Percentiles rank a stretch among this genome's conserved stretches.
phyloP scores from a whole-genome alignment of 306 rosid species.

The Albizia julibrissin region DNA sequence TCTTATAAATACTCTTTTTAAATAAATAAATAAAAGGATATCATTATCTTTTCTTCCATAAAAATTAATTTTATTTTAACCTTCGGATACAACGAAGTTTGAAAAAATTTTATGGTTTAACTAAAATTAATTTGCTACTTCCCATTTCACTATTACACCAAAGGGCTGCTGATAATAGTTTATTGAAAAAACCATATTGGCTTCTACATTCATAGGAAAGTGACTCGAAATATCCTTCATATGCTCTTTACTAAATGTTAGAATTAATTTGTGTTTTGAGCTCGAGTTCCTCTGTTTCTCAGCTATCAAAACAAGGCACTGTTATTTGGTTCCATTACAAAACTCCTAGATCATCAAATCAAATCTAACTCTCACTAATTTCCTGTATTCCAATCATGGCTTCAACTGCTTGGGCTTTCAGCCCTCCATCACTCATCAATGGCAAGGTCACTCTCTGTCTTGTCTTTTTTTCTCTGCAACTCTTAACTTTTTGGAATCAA shows the following conservation, averaged over 20 bases:
- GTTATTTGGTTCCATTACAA: not conserved
- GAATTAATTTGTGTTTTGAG: no score
- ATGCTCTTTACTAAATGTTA: not conserved
- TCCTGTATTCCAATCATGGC: constrained; percentile 24
- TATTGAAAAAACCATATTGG: not conserved
- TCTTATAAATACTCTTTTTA: no score
- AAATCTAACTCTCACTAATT: not conserved
- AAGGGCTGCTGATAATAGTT: not conserved
- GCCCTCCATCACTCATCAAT: constrained; percentile 26
- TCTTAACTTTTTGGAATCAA: not conserved
- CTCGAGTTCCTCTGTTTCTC: constrained; percentile 5
- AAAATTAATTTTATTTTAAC: no score
- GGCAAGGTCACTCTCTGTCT: constrained; percentile 30
- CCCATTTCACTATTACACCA: not conserved
- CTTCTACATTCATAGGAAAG: constrained; percentile 20
- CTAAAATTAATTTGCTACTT: no score
- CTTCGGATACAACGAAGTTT: no score
- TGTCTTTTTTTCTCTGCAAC: not conserved
- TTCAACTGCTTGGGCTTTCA: constrained; percentile 15
- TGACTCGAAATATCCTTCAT: constrained; percentile 6
- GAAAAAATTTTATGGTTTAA: no score
- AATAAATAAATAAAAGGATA: no score
- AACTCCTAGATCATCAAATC: not conserved
- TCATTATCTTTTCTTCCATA: no score
- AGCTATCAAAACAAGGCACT: not conserved